Percentiles rank a stretch among this genome's conserved stretches.
These are phyloP conservation scores for Phoma herbarum DNA, from an alignment of 2,329 filamentous ascomycete species.

Conservation along the genomic window DNA sequence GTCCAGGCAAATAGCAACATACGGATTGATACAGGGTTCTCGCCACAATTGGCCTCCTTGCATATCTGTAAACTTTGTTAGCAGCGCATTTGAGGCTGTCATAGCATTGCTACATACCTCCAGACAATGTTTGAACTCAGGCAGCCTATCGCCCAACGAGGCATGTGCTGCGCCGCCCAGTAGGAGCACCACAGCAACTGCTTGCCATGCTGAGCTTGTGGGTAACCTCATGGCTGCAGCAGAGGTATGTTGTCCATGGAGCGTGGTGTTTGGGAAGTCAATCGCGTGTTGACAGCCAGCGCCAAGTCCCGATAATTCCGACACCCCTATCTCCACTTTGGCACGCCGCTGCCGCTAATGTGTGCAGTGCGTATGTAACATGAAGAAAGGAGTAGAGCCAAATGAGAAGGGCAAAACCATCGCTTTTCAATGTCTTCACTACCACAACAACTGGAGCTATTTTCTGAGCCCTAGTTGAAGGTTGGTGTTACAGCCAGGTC, in stretches of 20 bases:
- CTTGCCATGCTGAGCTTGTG: slow-evolving; percentile 35
- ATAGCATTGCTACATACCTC: slow-evolving; percentile 64
- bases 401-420: not conserved
- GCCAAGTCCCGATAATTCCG: slow-evolving; percentile 20
- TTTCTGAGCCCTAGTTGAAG: not conserved
- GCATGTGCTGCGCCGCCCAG: slow-evolving; percentile 61
- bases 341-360: not conserved
- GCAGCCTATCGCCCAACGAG: slow-evolving; percentile 83
- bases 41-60: slow-evolving; percentile 78
- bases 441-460: not conserved
- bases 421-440: not conserved
- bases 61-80: slow-evolving; percentile 72
- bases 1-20: slow-evolving; percentile 49
- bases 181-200: slow-evolving; percentile 38
- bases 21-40: slow-evolving; percentile 73
- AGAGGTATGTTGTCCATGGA: slow-evolving; percentile 24
- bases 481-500: not conserved
- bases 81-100: not conserved
- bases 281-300: slow-evolving; percentile 24
- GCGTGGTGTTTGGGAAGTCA: slow-evolving; percentile 22
- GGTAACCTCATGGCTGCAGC: slow-evolving; percentile 40
- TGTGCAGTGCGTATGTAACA: not conserved
- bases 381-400: too few relatives aligned
- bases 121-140: slow-evolving; percentile 88
- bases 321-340: slow-evolving; percentile 17